Evolutionary conservation across 1,139 yeast species (phyloP).

Genomic region (Suhomyces bokatorum): DNA sequence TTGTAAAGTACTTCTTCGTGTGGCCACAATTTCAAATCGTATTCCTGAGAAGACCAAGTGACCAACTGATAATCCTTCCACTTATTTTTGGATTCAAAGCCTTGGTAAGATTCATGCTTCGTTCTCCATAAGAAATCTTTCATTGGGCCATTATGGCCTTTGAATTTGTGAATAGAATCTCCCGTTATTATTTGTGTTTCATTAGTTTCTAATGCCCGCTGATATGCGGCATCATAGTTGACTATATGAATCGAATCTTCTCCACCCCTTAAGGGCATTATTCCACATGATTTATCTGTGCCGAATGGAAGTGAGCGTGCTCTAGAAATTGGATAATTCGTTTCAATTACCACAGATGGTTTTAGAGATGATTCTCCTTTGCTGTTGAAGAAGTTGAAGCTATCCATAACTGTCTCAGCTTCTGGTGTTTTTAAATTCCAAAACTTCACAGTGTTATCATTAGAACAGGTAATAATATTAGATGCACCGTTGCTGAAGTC

Average conservation of each 20-base stretch:
- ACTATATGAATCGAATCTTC: conserved; percentile 69
- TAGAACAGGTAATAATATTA: conserved; percentile 75
- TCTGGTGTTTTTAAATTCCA: conserved; percentile 63
- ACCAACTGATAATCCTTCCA: conserved; percentile 86
- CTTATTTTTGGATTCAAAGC: conserved; percentile 46
- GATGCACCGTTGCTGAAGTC: conserved; percentile 70
- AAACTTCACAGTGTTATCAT: conserved; percentile 80
- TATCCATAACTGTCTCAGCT: conserved; percentile 19
- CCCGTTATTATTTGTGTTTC: conserved; percentile 30
- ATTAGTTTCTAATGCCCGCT: conserved; percentile 29
- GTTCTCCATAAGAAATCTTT: conserved; percentile 88
- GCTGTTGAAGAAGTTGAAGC: conserved; percentile 28
- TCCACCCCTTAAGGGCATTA: conserved; percentile 91
- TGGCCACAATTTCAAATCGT: conserved; percentile 84
- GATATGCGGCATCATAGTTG: conserved; percentile 52
- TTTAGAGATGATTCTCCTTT: conserved; percentile 17
- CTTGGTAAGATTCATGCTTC: conserved; percentile 42
- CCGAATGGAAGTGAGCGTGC: conserved; percentile 92
- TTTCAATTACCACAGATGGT: conserved; percentile 62
- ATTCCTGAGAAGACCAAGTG: conserved; percentile 86
- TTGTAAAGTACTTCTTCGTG: conserved; percentile 59
- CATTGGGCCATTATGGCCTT: conserved; percentile 82
- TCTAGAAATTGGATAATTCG: conserved; percentile 85
- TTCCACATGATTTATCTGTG: conserved; percentile 67
- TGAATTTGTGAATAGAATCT: conserved; percentile 59